Percentiles rank a stretch among this genome's conserved stretches.
These are phyloP conservation scores for Calocybe indica DNA, from an alignment of 768 basidiomycete species.

Conservation along the genomic window DNA sequence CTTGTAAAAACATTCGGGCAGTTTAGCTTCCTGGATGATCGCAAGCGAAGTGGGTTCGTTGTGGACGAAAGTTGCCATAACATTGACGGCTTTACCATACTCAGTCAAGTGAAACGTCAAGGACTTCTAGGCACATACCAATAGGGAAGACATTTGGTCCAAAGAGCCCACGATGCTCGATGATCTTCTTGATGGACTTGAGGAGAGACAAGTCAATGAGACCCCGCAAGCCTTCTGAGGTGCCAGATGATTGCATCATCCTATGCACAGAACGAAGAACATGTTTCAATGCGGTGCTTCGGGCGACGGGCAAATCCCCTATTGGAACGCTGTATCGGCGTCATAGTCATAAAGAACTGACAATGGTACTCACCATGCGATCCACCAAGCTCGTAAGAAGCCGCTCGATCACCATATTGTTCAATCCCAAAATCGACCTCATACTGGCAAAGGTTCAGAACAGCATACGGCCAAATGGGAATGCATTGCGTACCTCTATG, in stretches of 20 bases:
- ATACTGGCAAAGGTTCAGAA: slow-evolving; percentile 30
- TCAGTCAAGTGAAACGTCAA: slow-evolving; percentile 5
- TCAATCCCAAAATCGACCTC: slow-evolving; percentile 65
- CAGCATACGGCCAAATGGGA: slow-evolving; percentile 6
- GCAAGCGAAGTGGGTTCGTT: slow-evolving; percentile 95
- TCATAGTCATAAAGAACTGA: not conserved
- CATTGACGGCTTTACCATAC: slow-evolving; percentile 67
- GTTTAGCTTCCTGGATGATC: slow-evolving; percentile 85
- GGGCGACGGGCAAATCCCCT: slow-evolving; percentile 72
- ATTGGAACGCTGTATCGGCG: not conserved
- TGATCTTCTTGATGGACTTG: slow-evolving; percentile 81
- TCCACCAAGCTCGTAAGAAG: slow-evolving; percentile 39
- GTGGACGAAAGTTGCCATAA: slow-evolving; percentile 95
- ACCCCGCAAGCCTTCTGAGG: slow-evolving; percentile 90
- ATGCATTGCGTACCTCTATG: slow-evolving; percentile 62
- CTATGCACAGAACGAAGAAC: slow-evolving; percentile 89
- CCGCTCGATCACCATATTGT: slow-evolving; percentile 40
- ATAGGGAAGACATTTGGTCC: slow-evolving; percentile 83
- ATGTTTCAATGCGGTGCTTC: slow-evolving; percentile 82
- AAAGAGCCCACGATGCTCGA: slow-evolving; percentile 76
- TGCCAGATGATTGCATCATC: slow-evolving; percentile 95
- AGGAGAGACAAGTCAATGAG: slow-evolving; percentile 87
- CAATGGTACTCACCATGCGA: slow-evolving; percentile 41
- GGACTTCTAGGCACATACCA: slow-evolving; percentile 40
- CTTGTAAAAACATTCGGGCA: slow-evolving; percentile 87